Base-by-base conservation (phyloP, 2,329 filamentous ascomycete genomes). In the Aureobasidium lini region DNA sequence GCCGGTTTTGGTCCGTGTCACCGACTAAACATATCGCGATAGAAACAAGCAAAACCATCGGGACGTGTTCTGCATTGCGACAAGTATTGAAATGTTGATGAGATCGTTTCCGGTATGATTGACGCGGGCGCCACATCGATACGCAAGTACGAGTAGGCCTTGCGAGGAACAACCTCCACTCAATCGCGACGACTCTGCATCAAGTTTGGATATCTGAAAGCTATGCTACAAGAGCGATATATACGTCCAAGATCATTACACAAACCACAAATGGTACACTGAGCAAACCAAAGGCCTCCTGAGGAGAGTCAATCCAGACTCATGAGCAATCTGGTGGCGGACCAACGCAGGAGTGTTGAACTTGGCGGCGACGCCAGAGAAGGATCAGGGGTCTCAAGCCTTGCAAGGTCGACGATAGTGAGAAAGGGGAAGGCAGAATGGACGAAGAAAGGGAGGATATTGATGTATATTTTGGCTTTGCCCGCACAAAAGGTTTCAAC, bases 1-100 rank as follows among this genome's bases (percentile, higher is more conserved):
- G 50, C 28, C 28, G 37, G 74, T 68, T 54, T 23, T 43, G 39
- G 39, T 10, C 50, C 50, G 50, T 54, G 37, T 32, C 50, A 56
- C 52, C 52, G 40, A 37, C 8, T 31, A 37, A 11, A 23, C 11
- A 40, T 7, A 39, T 39, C 7, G 28, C 18, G 11, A 16, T 29
- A 29, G 18, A 10, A 13, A 31, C 48, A 31, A 31, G 23, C 23
- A 23, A 16, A 37, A 13, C 18, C 6, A 18, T 29, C 28, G 23
- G 15, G 11, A 18, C 37, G 23, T 29, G 3, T 28, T 13, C 34
- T 43, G 50, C 50, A 43, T 23, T n/a, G 43, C 37, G 6, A 43
- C 23, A 18, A 2, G 16, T 9, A 16, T 23, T 23, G 2, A 23
- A 23, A 23, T 28, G 40, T 16, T 43, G 18, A 43, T 28, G 40